Evolutionary conservation across 441 rosid species (phyloP).

Genomic region (Gossypium schwendimanii): DNA sequence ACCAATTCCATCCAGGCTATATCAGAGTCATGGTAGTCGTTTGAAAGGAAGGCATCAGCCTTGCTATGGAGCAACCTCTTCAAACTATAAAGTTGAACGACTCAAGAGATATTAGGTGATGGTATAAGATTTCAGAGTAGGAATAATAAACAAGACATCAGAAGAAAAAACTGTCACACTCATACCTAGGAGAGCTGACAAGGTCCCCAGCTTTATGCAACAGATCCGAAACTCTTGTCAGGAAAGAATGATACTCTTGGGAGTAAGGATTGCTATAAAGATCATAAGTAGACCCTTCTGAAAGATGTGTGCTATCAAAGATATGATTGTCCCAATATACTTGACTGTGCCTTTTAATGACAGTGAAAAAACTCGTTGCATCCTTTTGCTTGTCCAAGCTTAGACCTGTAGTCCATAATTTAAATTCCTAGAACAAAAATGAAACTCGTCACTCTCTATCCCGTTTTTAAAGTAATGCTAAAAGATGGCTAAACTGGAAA

Average conservation of each 20-base stretch:
- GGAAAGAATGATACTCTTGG: conserved; percentile 55
- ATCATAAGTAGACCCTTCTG: conserved; percentile 37
- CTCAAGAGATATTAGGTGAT: conserved; percentile 3
- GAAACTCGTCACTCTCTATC: conserved; percentile 9
- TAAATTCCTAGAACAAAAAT: conserved; percentile 58
- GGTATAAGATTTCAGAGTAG: conserved; percentile 3
- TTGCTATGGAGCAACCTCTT: conserved; percentile 78
- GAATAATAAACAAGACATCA: neutral
- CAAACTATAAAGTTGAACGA: conserved; percentile 46
- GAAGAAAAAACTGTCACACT: conserved; percentile 14
- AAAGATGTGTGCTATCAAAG: conserved; percentile 23
- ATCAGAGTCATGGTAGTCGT: conserved; percentile 84
- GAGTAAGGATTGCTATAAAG: conserved; percentile 64
- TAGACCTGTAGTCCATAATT: conserved; percentile 56
- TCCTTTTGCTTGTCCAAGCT: conserved; percentile 46
- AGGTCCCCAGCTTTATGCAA: conserved; percentile 81
- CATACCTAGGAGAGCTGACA: conserved; percentile 67
- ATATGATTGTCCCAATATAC: conserved; percentile 31
- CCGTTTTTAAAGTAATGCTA: conserved; percentile 2
- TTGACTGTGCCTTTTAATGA: conserved; percentile 66
- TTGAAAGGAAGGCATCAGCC: conserved; percentile 88
- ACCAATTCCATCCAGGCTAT: conserved; percentile 99
- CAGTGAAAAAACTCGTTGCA: conserved; percentile 71
- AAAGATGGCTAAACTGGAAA: conserved; percentile 10
- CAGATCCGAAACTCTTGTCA: conserved; percentile 60